A percentile compares a stretch with the other conserved stretches of the same genome.
These are phyloP conservation scores for Pulveroboletus sp. DNA, from an alignment of 768 basidiomycete species.

Conservation along the genomic window DNA sequence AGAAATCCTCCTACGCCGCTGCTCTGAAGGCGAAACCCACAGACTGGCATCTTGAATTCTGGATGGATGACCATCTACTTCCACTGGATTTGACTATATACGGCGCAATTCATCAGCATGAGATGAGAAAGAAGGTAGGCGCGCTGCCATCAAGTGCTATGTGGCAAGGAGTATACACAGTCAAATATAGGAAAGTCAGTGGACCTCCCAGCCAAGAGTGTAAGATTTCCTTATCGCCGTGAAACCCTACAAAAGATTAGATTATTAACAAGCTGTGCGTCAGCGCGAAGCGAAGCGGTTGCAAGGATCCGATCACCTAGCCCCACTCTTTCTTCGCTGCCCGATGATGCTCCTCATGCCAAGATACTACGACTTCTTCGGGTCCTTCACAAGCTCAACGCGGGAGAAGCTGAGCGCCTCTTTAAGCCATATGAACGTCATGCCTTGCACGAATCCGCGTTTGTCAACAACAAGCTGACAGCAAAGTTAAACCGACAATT, in stretches of 20 bases:
- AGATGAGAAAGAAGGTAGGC: slow-evolving; percentile 69
- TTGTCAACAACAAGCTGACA: slow-evolving; percentile 96
- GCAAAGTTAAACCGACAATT: slow-evolving; percentile 96
- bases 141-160: slow-evolving; percentile 63
- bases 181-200: slow-evolving; percentile 89
- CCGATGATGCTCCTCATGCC: slow-evolving; percentile 78
- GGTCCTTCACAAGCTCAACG: slow-evolving; percentile 79
- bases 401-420: slow-evolving; percentile 62
- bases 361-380: slow-evolving; percentile 89
- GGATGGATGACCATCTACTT: slow-evolving; percentile 81
- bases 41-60: slow-evolving; percentile 97
- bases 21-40: slow-evolving; percentile 89
- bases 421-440: slow-evolving; percentile 45
- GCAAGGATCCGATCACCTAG: slow-evolving; percentile 57
- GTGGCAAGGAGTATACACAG: slow-evolving; percentile 87
- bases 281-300: slow-evolving; percentile 35
- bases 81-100: slow-evolving; percentile 91
- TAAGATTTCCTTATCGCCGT: slow-evolving; percentile 30
- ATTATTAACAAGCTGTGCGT: slow-evolving; percentile 15
- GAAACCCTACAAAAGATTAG: neutral
- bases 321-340: slow-evolving; percentile 71
- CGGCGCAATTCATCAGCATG: slow-evolving; percentile 92
- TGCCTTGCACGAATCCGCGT: slow-evolving; percentile 72
- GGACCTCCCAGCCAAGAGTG: slow-evolving; percentile 71
- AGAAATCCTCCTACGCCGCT: slow-evolving; percentile 80